Evolutionary conservation across 192 early-diverging fungal species (phyloP), one percentile per base, ranked within the genome.

Genomic region (Gonapodya prolifera): DNA sequence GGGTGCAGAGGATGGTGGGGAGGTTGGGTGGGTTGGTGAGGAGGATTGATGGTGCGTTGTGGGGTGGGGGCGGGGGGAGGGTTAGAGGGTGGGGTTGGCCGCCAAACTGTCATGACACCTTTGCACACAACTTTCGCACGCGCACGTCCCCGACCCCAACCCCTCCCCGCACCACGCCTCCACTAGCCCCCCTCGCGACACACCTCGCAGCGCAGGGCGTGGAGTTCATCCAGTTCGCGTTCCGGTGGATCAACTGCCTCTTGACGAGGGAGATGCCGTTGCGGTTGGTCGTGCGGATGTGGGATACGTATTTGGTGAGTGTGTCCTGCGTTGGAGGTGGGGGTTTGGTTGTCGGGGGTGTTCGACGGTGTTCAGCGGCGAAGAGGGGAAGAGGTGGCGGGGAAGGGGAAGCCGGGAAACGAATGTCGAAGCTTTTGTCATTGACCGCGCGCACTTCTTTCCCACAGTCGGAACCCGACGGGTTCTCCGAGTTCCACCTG

Each of bases 221-320:
- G 30, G 96, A 99, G 79, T 99, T 96, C 81, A 95, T 99, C 75
- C 96, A 98, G 83, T 98, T 99, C 86, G 94, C 98, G 2, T 99
- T 98, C 81, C 89, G 98, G 71, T 99, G 98, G 98, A 96, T 98
- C 91, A 99, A 99, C 84, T 99, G 98, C 83, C 80, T 99, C 34
- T 82, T 99, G 78, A 96, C 98, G 96, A 90, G 98, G 69, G 98
- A 99, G 82, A 83, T 99, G 36, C 90, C 91, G 31, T 83, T 98
- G 1, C 83, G 86, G 73, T 92, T 89, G 79, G 97, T 91, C 0
- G 92, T 99, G 69, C 91, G 98, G 32, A 98, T 99, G 94, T 99
- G 98, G 98, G 98, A 99, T 80, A 96, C 96, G 35, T 99, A 98
- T 81, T 81, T 95, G 80, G 93, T 92, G 84, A 69, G 79, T 78